phyloP scores from a whole-genome alignment of 2,329 filamentous ascomycete species.

The Fusarium chlamydosporum region DNA sequence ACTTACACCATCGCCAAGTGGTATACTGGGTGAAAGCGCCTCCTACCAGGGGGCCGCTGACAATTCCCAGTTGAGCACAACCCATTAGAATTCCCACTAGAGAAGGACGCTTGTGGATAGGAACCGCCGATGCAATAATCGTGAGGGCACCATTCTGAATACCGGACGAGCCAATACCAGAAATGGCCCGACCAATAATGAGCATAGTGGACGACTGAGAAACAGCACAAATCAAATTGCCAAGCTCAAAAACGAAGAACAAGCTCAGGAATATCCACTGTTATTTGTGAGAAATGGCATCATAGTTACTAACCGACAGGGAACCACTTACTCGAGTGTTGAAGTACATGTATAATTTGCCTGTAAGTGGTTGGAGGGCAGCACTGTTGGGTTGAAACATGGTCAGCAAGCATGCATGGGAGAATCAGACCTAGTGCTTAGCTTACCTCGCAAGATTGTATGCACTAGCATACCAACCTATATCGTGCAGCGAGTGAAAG shows the following conservation, averaged over 20 bases:
- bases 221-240: constrained; percentile 63
- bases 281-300: not conserved
- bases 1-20: constrained; percentile 62
- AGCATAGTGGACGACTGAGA: constrained; percentile 62
- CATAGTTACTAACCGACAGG: constrained; percentile 54
- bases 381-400: constrained; percentile 53
- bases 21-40: constrained; percentile 58
- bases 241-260: constrained; percentile 55
- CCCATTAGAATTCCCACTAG: constrained; percentile 52
- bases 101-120: constrained; percentile 50
- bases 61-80: constrained; percentile 61
- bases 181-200: constrained; percentile 65
- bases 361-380: constrained; percentile 65
- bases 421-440: not conserved
- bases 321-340: constrained; percentile 43
- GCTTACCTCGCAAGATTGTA: constrained; percentile 62
- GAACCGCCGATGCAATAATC: constrained; percentile 52
- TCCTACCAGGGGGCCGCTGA: constrained; percentile 63
- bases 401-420: constrained; percentile 51
- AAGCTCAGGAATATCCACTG: constrained; percentile 52
- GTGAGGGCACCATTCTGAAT: constrained; percentile 57
- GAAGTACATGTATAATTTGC: constrained; percentile 63
- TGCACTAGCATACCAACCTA: constrained; percentile 69
- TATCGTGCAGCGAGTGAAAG: constrained; percentile 65
- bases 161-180: constrained; percentile 63